Evolutionary conservation across 345 rosid species (phyloP), one percentile per base, ranked within the genome.

Genomic region (Citrus hindsii): DNA sequence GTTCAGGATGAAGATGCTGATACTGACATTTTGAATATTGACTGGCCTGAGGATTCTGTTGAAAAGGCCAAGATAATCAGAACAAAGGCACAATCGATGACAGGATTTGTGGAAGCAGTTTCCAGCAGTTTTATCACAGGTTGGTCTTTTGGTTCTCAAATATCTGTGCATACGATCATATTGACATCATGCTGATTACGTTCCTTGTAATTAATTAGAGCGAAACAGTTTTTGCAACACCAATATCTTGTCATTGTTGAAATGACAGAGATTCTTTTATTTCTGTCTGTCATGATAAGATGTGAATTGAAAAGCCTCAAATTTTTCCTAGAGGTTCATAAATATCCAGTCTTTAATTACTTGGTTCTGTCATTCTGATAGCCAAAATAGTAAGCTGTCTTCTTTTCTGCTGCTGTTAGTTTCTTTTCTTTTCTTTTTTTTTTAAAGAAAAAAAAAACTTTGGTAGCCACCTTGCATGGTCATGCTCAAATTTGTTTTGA

Each of bases 1-100:
- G 86, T 63, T 75, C 85, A 86, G 82, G 92, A 90, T 73, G 95
- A 87, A 81, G 96, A 90, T 73, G 80, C 85, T 2, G 94, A 90
- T 53, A 79, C n/a, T n/a, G 79, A 84, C 66, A 25, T 82, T 6
- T 56, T 88, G 82, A 88, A 88, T 70, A 86, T 94, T 66, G 89
- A 91, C 73, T 96, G 99, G 98, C 97, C 99, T 42, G 94, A 90
- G 83, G 97, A 94, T 86, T 89, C 98, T 58, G 77, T 89, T 68
- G 98, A 90, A 32, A 96, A 91, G 83, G 98, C 98, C 82, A 94
- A 92, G 84, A 80, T 94, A 74, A 89, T 94, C 76, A 90, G 89
- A 82, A 60, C 77, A 62, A 92, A 87, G 84, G 93, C 97, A 40
- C 92, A 89, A 75, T 84, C 88, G 28, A 89, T 94, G 95, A 85